Base-by-base conservation (phyloP, 345 rosid genomes). In the Euphorbia peplus region DNA sequence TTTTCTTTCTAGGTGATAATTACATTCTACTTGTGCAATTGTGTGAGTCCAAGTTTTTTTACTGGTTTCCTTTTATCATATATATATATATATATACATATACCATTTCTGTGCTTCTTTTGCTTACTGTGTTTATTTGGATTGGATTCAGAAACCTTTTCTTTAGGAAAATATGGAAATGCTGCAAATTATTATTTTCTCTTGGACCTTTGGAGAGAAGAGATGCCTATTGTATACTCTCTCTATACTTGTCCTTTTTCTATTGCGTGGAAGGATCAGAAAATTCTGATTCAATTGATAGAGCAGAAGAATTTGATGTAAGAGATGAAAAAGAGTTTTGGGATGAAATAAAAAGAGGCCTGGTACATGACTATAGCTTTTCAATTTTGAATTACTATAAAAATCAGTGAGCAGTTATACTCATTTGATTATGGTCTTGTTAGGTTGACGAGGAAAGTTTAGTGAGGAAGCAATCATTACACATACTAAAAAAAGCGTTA, bases 381-480 rank as follows among this genome's bases (percentile, higher is more conserved):
- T 60, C 54, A 67, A 16, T 59, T 77, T 54, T 74, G 60, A 24
- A 65, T 52, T 65, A 68, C 39, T 56, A 59, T 56, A 50, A 58
- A 78, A 44, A 25, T 32, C 52, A 56, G 63, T 53, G 5, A 56
- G 25, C n/a, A 26, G 64, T 63, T 22, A 64, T 30, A 61, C 28
- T 67, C 26, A 25, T 64, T 9, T 25, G 12, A 60, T 37, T 15
- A 54, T 66, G 67, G 68, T 58, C 35, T 63, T 76, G 52, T 24
- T 79, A 93, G 98, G 87, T 88, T 80, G 88, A 85, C 70, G 87
- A 82, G 75, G 97, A 91, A 79, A 80, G 92, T 80, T 73, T 84
- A 50, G 82, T 88, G 64, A 91, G 97, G 86, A 91, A 93, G 84
- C 98, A 93, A 70, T 85, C 98, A 71, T 74, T 93, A 73, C 90